Base-by-base conservation (phyloP, 768 basidiomycete genomes). In the Leccinum truebloodii region DNA sequence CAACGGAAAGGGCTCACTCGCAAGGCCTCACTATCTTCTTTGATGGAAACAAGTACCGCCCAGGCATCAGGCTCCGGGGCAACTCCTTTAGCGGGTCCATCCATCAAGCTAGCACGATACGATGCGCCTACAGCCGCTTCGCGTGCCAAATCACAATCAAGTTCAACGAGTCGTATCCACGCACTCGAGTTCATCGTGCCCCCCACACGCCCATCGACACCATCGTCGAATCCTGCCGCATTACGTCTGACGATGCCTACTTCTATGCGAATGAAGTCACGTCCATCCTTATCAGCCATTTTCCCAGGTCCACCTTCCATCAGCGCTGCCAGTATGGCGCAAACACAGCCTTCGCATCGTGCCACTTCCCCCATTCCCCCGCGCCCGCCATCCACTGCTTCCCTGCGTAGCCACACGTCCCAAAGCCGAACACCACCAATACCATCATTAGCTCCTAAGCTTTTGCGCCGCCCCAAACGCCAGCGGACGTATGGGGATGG, bases 171-270 rank as follows among this genome's bases (percentile, higher is more conserved):
- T 66, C 84, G 87, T 55, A 79, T 85, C 10, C 80, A 83, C 59
- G 75, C 73, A 26, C 69, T 79, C 28, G 90, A 92, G 59, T 86
- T 84, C 69, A 82, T 79, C 64, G 81, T 89, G 16, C 89, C 90
- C n/a, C 87, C 90, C 8, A 83, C 88, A 14, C 83, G 91, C 26
- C 90, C 91, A 2, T 86, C 85, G 26, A 93, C 92, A 2, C 90
- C 92, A 1, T 90, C 90, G 12, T 82, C 88, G 6, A 92, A 90
- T 72, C 81, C 90, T 22, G 83, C 82, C 12, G 91, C 90, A 20
- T 80, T 91, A 55, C 86, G 92, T 54, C 80, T 95, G 54, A 95
- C 94, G 26, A 89, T 94, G 89, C 94, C 94, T 2, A 93, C 90
- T 6, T 87, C 88, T 54, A 84, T 87, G 5, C 85, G 90, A 51